Evolutionary conservation across 305 asterid species (phyloP), one percentile per base, ranked within the genome.

Genomic region (Solanum hybrid): DNA sequence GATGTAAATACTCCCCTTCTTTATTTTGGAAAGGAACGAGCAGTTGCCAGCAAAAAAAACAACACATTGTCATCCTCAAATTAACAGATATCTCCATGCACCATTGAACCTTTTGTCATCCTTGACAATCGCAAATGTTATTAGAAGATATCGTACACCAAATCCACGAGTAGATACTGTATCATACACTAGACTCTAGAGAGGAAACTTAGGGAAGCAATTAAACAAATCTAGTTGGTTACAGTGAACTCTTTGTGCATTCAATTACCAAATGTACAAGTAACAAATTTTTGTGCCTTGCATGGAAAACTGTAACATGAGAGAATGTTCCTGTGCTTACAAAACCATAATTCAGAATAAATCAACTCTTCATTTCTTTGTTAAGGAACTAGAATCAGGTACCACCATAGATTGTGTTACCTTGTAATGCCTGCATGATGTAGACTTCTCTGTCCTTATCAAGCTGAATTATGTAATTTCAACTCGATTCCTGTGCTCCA

Each of bases 381-480:
- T 13, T 26, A 9, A 4, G 88, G 27, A 83, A 83, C 75, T 45
- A 83, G 38, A 83, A 83, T 83, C 27, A 83, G 20, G 75, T 29
- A 70, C 41, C 88, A 31, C 39, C 0, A 22, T 45, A 20, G 24
- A 84, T 84, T 31, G 29, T 70, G 39, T 15, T 81, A 3, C 87
- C 73, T 41, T 15, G 87, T 38, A 38, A 41, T 82, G 26, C 72
- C 70, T 9, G 39, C 29, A 45, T 33, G 10, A 29, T 51, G 88
- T 5, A 24, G 87, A 45, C 27, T 29, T 15, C 72, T 4, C 39
- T 83, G 29, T 83, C 39, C 20, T 29, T 29, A 3, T 9, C 88
- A 83, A 29, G 75, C 75, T 84, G 88, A 45, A 84, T 51, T 84
- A 84, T 29, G 39, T 45, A 84, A 84, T 84, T 84, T 84, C 88